These are phyloP conservation scores for Scheffersomyces lignosus DNA, from an alignment of 805 yeast species.

Conservation along the genomic window DNA sequence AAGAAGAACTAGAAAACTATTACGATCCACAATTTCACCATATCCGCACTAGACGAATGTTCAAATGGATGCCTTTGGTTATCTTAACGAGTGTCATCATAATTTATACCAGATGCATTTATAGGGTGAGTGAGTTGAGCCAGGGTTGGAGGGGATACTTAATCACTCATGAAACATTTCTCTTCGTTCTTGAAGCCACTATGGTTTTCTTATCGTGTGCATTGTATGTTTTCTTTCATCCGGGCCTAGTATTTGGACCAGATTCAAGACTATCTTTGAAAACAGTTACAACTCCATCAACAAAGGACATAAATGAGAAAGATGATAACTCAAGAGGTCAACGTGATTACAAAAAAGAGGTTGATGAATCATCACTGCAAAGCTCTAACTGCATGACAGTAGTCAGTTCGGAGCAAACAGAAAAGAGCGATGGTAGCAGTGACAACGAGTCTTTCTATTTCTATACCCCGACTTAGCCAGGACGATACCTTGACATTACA, in stretches of 20 bases:
- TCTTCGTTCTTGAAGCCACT: constrained; percentile 35
- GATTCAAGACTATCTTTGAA: constrained; percentile 23
- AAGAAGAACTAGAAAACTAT: constrained; percentile 17
- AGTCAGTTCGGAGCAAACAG: too few species aligned
- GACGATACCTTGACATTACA: too few species aligned
- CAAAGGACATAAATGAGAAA: too few species aligned
- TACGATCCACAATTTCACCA: constrained; percentile 36
- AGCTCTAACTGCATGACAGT: too few species aligned
- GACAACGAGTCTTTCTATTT: not conserved
- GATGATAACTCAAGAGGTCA: too few species aligned
- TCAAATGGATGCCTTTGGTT: constrained; percentile 45
- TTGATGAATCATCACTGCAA: too few species aligned
- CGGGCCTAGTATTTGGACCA: constrained; percentile 59
- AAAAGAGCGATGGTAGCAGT: too few species aligned
- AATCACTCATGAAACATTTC: constrained; percentile 47
- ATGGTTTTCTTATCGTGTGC: constrained; percentile 25
- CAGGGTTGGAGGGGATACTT: constrained; percentile 73
- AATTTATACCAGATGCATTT: constrained; percentile 66
- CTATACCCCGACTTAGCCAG: too few species aligned
- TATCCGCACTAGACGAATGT: constrained; percentile 34
- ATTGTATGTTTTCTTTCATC: constrained; percentile 48
- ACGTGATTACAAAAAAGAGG: too few species aligned
- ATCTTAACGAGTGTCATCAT: constrained; percentile 50
- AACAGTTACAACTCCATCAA: too few species aligned
- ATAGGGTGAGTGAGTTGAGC: constrained; percentile 69